Conservation (phyloP, 1,139 yeast species). For the Debaryomycetaceae sp. region DNA sequence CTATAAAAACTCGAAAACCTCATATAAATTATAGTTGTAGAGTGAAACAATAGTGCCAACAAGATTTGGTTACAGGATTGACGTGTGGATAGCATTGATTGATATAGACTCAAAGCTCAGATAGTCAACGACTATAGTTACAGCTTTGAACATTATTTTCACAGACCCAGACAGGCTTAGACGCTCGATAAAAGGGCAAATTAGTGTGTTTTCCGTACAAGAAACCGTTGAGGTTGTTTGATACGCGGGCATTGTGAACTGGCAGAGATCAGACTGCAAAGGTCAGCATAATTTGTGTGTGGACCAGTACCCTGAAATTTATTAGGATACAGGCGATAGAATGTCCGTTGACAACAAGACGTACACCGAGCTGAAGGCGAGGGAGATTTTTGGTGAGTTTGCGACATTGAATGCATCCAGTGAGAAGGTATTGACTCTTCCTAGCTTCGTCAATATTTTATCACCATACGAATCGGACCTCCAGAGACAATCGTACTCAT, state of each 20-base stretch:
- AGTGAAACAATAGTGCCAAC: not conserved
- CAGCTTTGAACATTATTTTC: no score
- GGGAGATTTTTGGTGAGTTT: conserved; percentile 40
- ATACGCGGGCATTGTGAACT: no score
- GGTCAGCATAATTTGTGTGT: no score
- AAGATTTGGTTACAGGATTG: not conserved
- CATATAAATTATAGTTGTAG: not conserved
- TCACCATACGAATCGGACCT: conserved; percentile 44
- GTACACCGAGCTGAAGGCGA: conserved; percentile 26
- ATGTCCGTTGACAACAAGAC: not conserved
- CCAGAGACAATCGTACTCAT: conserved; percentile 36
- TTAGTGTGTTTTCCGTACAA: no score
- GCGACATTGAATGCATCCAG: conserved; percentile 12
- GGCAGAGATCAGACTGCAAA: no score
- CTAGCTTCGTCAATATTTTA: conserved; percentile 37
- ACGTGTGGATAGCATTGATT: no score
- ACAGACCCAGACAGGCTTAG: no score
- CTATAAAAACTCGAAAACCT: not conserved
- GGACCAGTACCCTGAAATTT: no score
- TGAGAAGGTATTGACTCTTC: conserved; percentile 28
- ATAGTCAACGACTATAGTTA: no score
- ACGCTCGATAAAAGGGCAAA: no score
- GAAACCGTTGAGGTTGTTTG: no score
- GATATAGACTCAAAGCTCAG: no score
- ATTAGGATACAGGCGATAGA: not conserved